A percentile compares a stretch with the other conserved stretches of the same genome.
These are phyloP conservation scores for Volvox africanus DNA, from an alignment of 139 green algal species.

Conservation along the genomic window DNA sequence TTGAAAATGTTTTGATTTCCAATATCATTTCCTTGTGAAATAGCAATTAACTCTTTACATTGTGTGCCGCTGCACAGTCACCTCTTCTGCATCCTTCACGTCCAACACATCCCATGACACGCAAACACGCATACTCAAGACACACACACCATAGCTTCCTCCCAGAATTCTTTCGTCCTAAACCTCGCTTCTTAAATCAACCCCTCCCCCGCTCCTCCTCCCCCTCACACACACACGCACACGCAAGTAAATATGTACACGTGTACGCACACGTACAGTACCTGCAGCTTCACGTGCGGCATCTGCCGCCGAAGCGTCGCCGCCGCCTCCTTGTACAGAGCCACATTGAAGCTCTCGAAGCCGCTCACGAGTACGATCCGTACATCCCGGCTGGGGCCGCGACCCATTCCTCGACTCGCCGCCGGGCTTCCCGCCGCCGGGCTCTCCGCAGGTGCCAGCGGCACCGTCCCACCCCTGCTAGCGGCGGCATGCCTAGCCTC, in stretches of 20 bases:
- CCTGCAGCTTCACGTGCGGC: slow-evolving; percentile 47
- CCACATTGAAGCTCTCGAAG: slow-evolving; percentile 98
- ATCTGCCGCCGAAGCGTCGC: slow-evolving; percentile 29
- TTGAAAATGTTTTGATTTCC: too few species aligned
- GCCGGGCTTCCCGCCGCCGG: not conserved
- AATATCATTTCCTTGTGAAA: too few species aligned
- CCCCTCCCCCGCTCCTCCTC: too few species aligned
- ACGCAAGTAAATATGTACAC: not conserved
- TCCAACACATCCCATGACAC: too few species aligned
- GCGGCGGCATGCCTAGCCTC: slow-evolving; percentile 25
- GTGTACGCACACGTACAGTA: not conserved
- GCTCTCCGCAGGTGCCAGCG: not conserved
- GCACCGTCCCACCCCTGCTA: not conserved
- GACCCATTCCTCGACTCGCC: not conserved
- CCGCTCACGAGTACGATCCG: slow-evolving; percentile 95
- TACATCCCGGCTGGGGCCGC: slow-evolving; percentile 41
- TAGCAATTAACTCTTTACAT: too few species aligned
- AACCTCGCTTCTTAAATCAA: too few species aligned
- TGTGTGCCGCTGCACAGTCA: too few species aligned
- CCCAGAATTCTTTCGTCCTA: too few species aligned
- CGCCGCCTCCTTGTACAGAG: slow-evolving; percentile 87
- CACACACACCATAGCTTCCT: too few species aligned
- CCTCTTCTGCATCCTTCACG: too few species aligned
- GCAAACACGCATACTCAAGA: too few species aligned
- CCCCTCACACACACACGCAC: not conserved